These are phyloP conservation scores for Fomitopsis schrenkii DNA, from an alignment of 1,284 basidiomycete genomes.

Conservation along the genomic window DNA sequence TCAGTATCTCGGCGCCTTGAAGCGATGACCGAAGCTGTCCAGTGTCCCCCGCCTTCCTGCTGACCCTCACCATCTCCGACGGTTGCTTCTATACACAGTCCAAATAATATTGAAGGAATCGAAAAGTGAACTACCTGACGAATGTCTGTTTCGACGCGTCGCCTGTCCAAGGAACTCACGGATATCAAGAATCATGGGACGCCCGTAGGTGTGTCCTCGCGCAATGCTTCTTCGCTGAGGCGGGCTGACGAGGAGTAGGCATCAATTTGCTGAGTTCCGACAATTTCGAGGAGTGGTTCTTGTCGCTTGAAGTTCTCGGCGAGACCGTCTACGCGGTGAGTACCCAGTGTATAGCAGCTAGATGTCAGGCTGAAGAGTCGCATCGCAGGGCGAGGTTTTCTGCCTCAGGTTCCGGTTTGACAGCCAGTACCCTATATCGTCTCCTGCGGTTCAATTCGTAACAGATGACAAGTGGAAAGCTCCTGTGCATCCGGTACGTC, in stretches of 20 bases:
- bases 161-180: slow-evolving; percentile 68
- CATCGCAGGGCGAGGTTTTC: slow-evolving; percentile 63
- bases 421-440: slow-evolving; percentile 70
- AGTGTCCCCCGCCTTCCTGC: background rate
- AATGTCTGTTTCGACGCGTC: slow-evolving; percentile 61
- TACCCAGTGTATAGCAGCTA: background rate
- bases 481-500: slow-evolving; percentile 71
- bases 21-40: background rate
- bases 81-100: background rate
- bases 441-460: slow-evolving; percentile 81
- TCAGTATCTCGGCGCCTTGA: background rate
- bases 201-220: slow-evolving; percentile 53
- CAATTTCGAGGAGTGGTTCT: slow-evolving; percentile 69
- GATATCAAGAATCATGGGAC: slow-evolving; percentile 70
- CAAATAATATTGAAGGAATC: background rate
- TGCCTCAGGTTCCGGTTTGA: slow-evolving; percentile 78
- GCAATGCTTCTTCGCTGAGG: background rate
- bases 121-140: slow-evolving; percentile 27
- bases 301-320: slow-evolving; percentile 76
- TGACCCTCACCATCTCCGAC: background rate
- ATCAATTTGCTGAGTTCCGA: slow-evolving; percentile 69
- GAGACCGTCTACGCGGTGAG: slow-evolving; percentile 69
- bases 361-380: background rate
- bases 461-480: slow-evolving; percentile 56
- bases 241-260: slow-evolving; percentile 35